Evolutionary conservation across 2,329 filamentous ascomycete species (phyloP).

Genomic region (Neonectria coccinea): DNA sequence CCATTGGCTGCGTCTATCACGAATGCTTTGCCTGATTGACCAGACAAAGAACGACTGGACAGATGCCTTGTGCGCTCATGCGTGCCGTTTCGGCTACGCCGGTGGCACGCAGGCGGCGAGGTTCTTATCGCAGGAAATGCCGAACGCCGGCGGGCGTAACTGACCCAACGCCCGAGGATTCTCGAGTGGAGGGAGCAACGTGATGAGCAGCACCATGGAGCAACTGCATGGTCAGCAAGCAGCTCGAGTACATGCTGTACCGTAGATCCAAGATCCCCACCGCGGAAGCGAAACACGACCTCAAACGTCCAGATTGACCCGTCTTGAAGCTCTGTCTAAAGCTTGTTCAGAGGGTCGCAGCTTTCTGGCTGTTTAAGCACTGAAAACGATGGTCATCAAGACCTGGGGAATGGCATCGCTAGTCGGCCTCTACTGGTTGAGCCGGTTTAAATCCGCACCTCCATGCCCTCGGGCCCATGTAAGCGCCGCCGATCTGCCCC

Average conservation of each 20-base stretch:
- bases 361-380: not conserved
- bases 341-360: constrained; percentile 1
- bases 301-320: not conserved
- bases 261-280: not conserved
- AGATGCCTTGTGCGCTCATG: not conserved
- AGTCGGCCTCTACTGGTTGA: not conserved
- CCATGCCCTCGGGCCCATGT: not conserved
- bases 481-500: constrained; percentile 12
- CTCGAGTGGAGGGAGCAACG: not conserved
- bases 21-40: not conserved
- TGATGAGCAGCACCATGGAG: not conserved
- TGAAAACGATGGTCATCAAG: not conserved
- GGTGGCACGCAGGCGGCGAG: not conserved
- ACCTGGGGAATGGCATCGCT: not conserved
- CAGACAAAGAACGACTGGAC: not conserved
- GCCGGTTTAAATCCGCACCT: constrained; percentile 11
- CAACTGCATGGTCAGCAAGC: not conserved
- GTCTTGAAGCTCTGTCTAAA: not conserved
- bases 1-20: not conserved
- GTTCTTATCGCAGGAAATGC: not conserved
- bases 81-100: not conserved
- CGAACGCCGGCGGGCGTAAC: not conserved
- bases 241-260: not conserved
- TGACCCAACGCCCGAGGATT: not conserved
- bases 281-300: not conserved